Evolutionary conservation across 2,329 filamentous ascomycete species (phyloP), one percentile per base, ranked within the genome.

Genomic region (Penicillium verrucosum): DNA sequence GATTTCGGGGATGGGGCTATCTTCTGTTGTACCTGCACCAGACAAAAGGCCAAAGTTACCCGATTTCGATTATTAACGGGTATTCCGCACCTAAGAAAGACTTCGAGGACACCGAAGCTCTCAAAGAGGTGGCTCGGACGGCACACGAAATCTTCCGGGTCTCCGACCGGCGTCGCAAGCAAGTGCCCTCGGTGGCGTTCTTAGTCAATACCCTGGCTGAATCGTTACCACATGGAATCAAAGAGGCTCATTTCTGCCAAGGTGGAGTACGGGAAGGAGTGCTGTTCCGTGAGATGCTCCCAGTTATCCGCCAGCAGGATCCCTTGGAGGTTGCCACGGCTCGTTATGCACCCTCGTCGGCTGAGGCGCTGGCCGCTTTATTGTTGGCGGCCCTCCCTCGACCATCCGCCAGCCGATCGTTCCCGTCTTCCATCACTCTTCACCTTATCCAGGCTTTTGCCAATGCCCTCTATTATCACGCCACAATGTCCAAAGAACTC

Each of bases 1-100:
- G 92, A 0, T 95, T 96, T 69, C 82, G 92, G 25, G 92, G 92
- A 18, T 96, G 94, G 79, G 92, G 91, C 9, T 93, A 89, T 72
- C 86, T 95, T 67, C 78, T 96, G 42, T 90, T 95, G 85, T 86
- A 89, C 69, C 82, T 84, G 58, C 89, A 94, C 68, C 75, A 80
- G 12, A 83, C 90, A 30, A 80, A 82, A 49, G 61, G 61, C 3
- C 61, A 60, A 36, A 89, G 89, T 0, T 96, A 95, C 69, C 91
- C 92, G 0, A 88, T 96, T 29, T 85, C 90, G 0, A 85, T 87
- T 37, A 87, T 93, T 70, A 92, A 91, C 58, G 86, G 88, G 2
- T 96, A 94, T 73, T 83, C 80, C 1, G 89, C 87, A 0, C 60
- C 59, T 18, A 65, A 69, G 34, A 62, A 65, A n/a, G 70, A 71